Evolutionary conservation across 2,329 filamentous ascomycete genomes (phyloP).

Genomic region (Triangularia setosa): DNA sequence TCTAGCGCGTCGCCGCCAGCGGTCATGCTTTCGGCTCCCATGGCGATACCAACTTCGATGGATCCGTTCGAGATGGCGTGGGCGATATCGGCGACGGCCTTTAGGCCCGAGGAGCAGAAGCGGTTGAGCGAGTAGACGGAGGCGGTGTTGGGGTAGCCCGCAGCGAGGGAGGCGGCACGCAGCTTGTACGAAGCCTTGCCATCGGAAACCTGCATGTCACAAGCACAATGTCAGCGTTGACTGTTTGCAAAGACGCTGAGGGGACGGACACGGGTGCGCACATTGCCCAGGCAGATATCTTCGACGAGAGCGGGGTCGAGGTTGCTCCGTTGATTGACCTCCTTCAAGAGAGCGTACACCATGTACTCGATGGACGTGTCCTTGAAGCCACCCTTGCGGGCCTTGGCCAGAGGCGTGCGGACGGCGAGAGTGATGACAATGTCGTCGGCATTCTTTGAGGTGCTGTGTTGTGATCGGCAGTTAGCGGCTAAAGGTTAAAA

Average conservation of each 20-base stretch:
- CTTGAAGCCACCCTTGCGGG: constrained; percentile 88
- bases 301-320: constrained; percentile 78
- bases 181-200: constrained; percentile 84
- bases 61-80: constrained; percentile 75
- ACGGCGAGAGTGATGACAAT: constrained; percentile 91
- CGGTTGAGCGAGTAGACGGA: constrained; percentile 81
- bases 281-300: constrained; percentile 91
- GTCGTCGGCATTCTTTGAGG: constrained; percentile 90
- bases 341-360: constrained; percentile 75
- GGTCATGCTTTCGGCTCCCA: constrained; percentile 89
- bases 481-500: constrained; percentile 8
- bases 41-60: constrained; percentile 82
- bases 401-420: constrained; percentile 86
- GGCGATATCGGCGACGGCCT: constrained; percentile 92
- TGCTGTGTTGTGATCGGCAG: constrained; percentile 48
- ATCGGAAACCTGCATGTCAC: constrained; percentile 63
- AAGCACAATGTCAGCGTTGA: not conserved
- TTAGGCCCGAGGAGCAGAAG: constrained; percentile 95
- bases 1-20: constrained; percentile 65
- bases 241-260: not conserved
- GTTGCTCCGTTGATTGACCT: constrained; percentile 67
- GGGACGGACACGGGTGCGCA: constrained; percentile 40
- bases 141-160: constrained; percentile 89
- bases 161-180: constrained; percentile 82
- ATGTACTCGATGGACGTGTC: constrained; percentile 88